Evolutionary conservation across 2,329 filamentous ascomycete genomes (phyloP), one percentile per base, ranked within the genome.

Genomic region (Paecilomyces niveus): DNA sequence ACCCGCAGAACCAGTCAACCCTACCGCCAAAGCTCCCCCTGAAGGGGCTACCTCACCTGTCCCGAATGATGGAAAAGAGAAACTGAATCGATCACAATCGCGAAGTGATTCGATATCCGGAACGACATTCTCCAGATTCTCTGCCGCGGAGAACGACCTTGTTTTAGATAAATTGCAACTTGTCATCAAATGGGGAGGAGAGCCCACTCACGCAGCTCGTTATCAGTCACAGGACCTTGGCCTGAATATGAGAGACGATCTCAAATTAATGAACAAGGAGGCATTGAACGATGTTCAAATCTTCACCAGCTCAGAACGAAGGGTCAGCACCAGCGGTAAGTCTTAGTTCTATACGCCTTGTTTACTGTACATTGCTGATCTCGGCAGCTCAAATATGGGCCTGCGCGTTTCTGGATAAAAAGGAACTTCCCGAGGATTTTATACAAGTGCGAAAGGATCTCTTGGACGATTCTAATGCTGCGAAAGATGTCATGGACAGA

Each of bases 401-500:
- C 0, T 87, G 88, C 32, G 88, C 92, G 1, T 99, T 99, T 72
- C 79, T 97, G 51, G 89, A 91, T 55, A 85, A 90, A 69, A 91
- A 95, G 71, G 89, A 97, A 57, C 80, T 97, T 15, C 85, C 89
- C 0, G 85, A 90, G 24, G 90, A 96, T 67, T 91, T 90, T 63
- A 96, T 99, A 62, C 89, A 86, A 33, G 88, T 97, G 58, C 87
- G 94, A 56, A 99, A 99, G 72, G 92, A 97, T 74, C 82, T 99
- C 6, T 79, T 99, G 2, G 94, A 99, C 72, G 94, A 99, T 71
- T 97, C 92, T 0, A 99, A 99, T 73, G 94, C 94, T 3, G 94
- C 94, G 59, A 99, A 99, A 73, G 94, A 99, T 72, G 92, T 96
- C 69, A 99, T 97, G 89, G 95, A 99, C 76, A 97, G 96, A 76